Conservation (phyloP, 345 rosid species). For the Eucalyptus sp. region DNA sequence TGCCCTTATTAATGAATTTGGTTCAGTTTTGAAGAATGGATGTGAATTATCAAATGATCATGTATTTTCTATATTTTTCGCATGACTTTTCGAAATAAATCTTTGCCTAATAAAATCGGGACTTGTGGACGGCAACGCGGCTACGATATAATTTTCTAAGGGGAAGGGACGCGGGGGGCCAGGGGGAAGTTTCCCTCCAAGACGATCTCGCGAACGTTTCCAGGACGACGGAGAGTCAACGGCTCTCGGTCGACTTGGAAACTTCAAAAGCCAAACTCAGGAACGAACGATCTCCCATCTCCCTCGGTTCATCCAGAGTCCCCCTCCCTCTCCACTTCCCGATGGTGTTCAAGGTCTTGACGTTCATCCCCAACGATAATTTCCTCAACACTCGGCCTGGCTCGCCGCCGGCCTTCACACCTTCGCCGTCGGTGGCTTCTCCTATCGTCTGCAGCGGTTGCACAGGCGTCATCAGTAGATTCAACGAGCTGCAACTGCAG, state of each 20-base stretch:
- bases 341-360: not conserved
- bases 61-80: too few species aligned
- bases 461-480: not conserved
- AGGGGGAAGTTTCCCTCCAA: not conserved
- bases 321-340: not conserved
- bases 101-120: too few species aligned
- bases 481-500: not conserved
- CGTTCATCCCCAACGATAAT: not conserved
- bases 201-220: not conserved
- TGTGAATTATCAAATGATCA: too few species aligned
- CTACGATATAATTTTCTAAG: too few species aligned
- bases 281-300: not conserved
- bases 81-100: too few species aligned
- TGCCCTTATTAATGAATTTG: too few species aligned
- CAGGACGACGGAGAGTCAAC: not conserved
- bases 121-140: too few species aligned
- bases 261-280: not conserved
- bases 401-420: not conserved
- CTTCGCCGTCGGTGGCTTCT: not conserved
- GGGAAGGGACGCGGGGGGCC: not conserved
- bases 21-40: too few species aligned
- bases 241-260: not conserved
- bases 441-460: not conserved
- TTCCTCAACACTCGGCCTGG: not conserved
- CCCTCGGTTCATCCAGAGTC: not conserved